A percentile compares a stretch with the other conserved stretches of the same genome.
Evolutionary conservation across 2,329 filamentous ascomycete species (phyloP).

Genomic region (Berkeleyomyces rouxiae): DNA sequence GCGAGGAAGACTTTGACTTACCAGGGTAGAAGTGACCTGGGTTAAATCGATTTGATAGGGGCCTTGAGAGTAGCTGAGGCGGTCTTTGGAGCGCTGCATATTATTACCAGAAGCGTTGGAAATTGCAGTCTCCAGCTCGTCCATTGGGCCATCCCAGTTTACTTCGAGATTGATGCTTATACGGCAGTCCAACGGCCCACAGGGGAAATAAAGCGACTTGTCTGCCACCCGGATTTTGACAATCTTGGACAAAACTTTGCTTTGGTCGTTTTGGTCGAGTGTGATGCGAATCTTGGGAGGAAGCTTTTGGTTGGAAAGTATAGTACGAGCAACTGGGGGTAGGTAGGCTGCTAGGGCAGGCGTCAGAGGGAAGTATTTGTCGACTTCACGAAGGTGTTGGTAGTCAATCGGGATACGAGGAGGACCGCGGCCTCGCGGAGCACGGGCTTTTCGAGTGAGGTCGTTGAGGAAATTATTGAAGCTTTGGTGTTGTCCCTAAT

Average conservation of each 20-base stretch:
- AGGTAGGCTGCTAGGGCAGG: constrained; percentile 30
- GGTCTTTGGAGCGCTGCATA: constrained; percentile 57
- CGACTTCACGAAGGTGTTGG: constrained; percentile 64
- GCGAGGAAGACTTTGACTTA: constrained; percentile 19
- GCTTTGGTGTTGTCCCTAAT: constrained; percentile 57
- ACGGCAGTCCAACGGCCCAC: constrained; percentile 68
- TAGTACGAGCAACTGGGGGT: background rate
- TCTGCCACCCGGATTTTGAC: constrained; percentile 82
- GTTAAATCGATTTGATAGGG: constrained; percentile 86
- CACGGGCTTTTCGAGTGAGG: constrained; percentile 26
- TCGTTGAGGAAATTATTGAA: constrained; percentile 77
- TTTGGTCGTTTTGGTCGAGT: constrained; percentile 45
- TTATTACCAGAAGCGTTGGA: constrained; percentile 17
- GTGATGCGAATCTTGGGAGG: constrained; percentile 54
- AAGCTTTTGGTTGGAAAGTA: constrained; percentile 20
- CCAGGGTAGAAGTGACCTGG: constrained; percentile 49
- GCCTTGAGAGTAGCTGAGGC: constrained; percentile 77
- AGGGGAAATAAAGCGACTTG: constrained; percentile 70
- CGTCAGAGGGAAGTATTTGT: constrained; percentile 68
- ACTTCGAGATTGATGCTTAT: constrained; percentile 93
- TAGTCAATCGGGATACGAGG: constrained; percentile 54
- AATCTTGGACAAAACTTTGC: constrained; percentile 60
- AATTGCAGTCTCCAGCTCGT: constrained; percentile 32
- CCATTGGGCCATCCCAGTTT: constrained; percentile 55
- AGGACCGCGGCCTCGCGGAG: constrained; percentile 16